A percentile compares a stretch with the other conserved stretches of the same genome.
These are phyloP conservation scores for Cercospora canescens DNA, from an alignment of 2,329 filamentous ascomycete species.

Conservation along the genomic window DNA sequence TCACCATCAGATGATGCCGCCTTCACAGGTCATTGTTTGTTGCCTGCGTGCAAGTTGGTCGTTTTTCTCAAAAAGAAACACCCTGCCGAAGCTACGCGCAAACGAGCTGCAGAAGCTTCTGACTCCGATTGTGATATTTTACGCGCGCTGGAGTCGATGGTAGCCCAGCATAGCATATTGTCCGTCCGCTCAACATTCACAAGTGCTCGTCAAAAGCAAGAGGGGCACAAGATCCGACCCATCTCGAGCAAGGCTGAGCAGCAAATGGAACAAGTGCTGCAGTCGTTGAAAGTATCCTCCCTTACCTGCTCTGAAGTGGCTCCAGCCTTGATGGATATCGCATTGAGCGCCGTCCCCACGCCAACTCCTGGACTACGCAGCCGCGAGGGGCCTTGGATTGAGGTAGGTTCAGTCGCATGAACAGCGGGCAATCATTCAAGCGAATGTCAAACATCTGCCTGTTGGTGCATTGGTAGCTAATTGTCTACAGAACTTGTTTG, in stretches of 20 bases:
- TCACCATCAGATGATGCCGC: slow-evolving; percentile 23
- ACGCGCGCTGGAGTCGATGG: slow-evolving; percentile 22
- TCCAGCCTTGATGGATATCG: slow-evolving; percentile 40
- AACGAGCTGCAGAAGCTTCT: slow-evolving; percentile 8
- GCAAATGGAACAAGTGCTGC: not conserved
- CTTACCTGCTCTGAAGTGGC: slow-evolving; percentile 11
- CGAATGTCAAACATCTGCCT: not conserved
- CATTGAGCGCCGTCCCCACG: slow-evolving; percentile 42
- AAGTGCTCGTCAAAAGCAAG: slow-evolving; percentile 14
- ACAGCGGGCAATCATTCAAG: not conserved
- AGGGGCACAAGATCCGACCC: not conserved
- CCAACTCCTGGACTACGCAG: slow-evolving; percentile 42
- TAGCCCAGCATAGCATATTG: slow-evolving; percentile 46
- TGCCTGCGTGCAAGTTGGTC: slow-evolving; percentile 24
- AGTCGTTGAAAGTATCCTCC: slow-evolving; percentile 6
- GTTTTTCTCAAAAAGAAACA: not conserved
- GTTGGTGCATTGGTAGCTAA: not conserved
- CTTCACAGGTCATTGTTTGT: slow-evolving; percentile 31
- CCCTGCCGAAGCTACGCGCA: slow-evolving; percentile 20
- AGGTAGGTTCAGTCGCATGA: slow-evolving; percentile 22
- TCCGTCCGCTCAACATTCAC: slow-evolving; percentile 43
- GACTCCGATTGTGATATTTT: not conserved
- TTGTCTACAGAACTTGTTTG: not conserved
- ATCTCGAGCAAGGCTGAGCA: not conserved
- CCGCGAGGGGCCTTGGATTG: slow-evolving; percentile 47